Conservation (phyloP, 2,329 filamentous ascomycete species). For the Cercospora zeina region DNA sequence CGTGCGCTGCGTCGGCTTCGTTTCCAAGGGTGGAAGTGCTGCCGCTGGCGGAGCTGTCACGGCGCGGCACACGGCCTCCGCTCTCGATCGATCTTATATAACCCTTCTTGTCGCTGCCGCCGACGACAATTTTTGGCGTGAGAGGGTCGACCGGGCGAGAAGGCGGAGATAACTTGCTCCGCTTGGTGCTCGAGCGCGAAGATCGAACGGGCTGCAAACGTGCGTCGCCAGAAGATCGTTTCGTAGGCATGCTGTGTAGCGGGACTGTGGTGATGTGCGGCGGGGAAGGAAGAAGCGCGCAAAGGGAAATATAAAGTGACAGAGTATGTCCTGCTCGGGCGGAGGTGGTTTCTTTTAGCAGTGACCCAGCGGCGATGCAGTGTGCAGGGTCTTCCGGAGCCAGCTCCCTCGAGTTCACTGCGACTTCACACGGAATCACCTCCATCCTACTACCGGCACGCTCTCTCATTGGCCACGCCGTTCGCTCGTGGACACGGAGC, state of each 20-base stretch:
- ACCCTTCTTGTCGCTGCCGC: background rate
- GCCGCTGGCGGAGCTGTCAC: background rate
- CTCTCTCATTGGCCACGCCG: background rate
- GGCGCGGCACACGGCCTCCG: background rate
- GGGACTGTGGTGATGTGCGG: background rate
- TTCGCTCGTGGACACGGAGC: background rate
- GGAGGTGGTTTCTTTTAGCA: background rate
- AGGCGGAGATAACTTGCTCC: constrained; percentile 5
- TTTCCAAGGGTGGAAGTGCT: constrained; percentile 14
- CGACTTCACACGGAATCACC: background rate
- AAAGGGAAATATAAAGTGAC: background rate
- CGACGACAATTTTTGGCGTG: background rate
- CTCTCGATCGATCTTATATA: background rate
- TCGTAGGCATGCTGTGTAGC: constrained; percentile 13
- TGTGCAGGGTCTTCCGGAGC: background rate
- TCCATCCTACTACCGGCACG: background rate
- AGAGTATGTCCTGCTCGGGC: background rate
- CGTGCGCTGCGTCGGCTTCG: constrained; percentile 21
- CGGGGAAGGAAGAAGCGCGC: background rate
- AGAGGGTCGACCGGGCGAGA: background rate
- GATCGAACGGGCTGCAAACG: background rate
- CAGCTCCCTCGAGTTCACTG: background rate
- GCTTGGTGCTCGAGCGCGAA: background rate
- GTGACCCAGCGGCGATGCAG: background rate
- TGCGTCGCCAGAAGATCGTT: constrained; percentile 12